Evolutionary conservation across 805 yeast genomes (phyloP), one percentile per base, ranked within the genome.

Genomic region (Yamadazyma ubonensis): DNA sequence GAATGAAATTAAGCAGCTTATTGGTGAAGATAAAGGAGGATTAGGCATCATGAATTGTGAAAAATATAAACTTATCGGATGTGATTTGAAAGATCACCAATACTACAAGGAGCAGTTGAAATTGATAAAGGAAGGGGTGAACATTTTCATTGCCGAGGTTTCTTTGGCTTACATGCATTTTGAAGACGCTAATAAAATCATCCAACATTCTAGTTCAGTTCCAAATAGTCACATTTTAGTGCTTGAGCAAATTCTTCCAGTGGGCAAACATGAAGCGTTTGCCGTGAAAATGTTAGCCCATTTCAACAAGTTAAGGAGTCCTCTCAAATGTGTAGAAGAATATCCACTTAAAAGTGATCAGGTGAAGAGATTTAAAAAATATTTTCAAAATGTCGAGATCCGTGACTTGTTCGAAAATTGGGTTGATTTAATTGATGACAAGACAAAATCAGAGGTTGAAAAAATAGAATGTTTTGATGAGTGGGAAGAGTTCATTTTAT

Each of bases 81-180:
- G 95, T 58, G 83, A 86, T 54, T 61, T 86, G 45, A 77, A 82
- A 38, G 61, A 78, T 48, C 48, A 55, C 2, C 49, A 49, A 1
- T 49, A 70, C 5, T 81, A 75, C 43, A 45, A 59, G 14, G 33
- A 44, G 6, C 61, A 58, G 38, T 39, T 73, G 31, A 31, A 36
- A 11, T 14, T 12, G 10, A 42, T 42, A 15, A 36, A 29, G 2
- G 26, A 20, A 5, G 42, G 42, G 6, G 61, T 73, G 4, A 78
- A 72, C 33, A 68, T 86, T 2, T 86, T 83, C 53, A 70, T 87
- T 28, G 91, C 95, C 1, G 95, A 86, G 56, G 95, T 86, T 3
- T 85, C 95, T 0, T 60, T 86, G 40, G 89, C 91, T 0, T 86
- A 86, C 56, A 86, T 86, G 93, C 65, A 71, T 27, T 81, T 84